phyloP scores from a whole-genome alignment of 495 filamentous ascomycete species.

The Aspergillus biplanus region DNA sequence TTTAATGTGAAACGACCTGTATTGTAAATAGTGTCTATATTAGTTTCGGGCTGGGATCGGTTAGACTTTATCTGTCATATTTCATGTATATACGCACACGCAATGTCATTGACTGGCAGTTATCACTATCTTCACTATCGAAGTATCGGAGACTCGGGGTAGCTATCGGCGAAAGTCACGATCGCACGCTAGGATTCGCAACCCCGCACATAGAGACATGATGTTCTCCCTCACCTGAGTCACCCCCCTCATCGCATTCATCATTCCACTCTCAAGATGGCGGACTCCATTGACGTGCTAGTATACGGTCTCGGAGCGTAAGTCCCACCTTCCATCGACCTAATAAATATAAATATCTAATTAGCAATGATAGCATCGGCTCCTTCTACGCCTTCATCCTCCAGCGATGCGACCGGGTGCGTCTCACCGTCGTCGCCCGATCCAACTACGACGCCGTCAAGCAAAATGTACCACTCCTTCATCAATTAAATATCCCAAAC shows the following conservation, averaged over 20 bases:
- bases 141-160: too few species aligned
- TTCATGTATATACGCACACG: too few species aligned
- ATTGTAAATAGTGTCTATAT: not conserved
- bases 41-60: not conserved
- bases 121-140: too few species aligned
- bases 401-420: slow-evolving; percentile 41
- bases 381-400: slow-evolving; percentile 55
- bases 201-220: too few species aligned
- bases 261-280: slow-evolving; percentile 19
- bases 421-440: slow-evolving; percentile 54
- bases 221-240: not conserved
- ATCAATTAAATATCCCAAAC: not conserved
- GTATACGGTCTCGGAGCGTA: slow-evolving; percentile 45
- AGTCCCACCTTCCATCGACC: slow-evolving; percentile 9
- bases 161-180: too few species aligned
- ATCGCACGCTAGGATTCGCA: too few species aligned
- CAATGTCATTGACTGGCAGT: too few species aligned
- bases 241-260: not conserved
- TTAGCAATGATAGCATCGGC: slow-evolving; percentile 37
- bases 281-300: slow-evolving; percentile 38
- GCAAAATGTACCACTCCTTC: slow-evolving; percentile 33
- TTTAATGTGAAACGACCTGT: not conserved
- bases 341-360: not conserved
- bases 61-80: not conserved
- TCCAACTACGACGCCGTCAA: slow-evolving; percentile 55